phyloP scores from a whole-genome alignment of 1,139 yeast genomes.

The Hemisphaericaspora subhashii region DNA sequence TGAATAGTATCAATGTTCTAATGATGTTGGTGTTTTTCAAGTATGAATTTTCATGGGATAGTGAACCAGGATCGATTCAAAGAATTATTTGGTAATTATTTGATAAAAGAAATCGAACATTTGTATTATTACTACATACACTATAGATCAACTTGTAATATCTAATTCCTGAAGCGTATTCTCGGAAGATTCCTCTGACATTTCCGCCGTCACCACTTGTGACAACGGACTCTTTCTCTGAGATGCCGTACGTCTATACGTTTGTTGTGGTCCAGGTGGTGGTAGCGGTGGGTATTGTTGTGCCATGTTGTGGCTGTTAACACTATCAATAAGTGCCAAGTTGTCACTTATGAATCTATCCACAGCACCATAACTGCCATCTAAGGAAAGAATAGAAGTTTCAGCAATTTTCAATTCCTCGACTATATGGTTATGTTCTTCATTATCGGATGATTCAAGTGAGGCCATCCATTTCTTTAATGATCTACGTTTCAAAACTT shows the following conservation, averaged over 20 bases:
- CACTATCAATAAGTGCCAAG: conserved; percentile 18
- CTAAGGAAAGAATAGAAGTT: conserved; percentile 20
- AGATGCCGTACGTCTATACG: background rate
- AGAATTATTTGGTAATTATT: conserved; percentile 78
- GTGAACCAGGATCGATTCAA: conserved; percentile 57
- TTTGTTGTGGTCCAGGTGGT: conserved; percentile 2
- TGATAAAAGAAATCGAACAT: background rate
- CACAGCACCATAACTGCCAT: conserved; percentile 21
- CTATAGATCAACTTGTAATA: conserved; percentile 1
- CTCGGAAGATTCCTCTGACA: conserved; percentile 6
- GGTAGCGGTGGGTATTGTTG: too few species aligned
- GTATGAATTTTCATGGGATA: conserved; percentile 68
- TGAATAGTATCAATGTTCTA: conserved; percentile 50
- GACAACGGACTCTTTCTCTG: conserved; percentile 14
- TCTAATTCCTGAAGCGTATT: conserved; percentile 12
- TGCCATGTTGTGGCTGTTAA: conserved; percentile 6
- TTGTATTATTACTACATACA: background rate
- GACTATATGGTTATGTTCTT: conserved; percentile 23
- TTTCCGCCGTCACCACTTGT: conserved; percentile 11
- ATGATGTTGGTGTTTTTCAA: conserved; percentile 58
- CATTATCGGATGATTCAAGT: conserved; percentile 20
- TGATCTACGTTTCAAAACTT: conserved; percentile 49
- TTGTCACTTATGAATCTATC: conserved; percentile 32
- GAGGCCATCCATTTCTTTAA: conserved; percentile 33
- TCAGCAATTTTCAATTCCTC: conserved; percentile 24